These are phyloP conservation scores for Chalciporus piperatus DNA, from an alignment of 768 basidiomycete genomes.

Conservation along the genomic window DNA sequence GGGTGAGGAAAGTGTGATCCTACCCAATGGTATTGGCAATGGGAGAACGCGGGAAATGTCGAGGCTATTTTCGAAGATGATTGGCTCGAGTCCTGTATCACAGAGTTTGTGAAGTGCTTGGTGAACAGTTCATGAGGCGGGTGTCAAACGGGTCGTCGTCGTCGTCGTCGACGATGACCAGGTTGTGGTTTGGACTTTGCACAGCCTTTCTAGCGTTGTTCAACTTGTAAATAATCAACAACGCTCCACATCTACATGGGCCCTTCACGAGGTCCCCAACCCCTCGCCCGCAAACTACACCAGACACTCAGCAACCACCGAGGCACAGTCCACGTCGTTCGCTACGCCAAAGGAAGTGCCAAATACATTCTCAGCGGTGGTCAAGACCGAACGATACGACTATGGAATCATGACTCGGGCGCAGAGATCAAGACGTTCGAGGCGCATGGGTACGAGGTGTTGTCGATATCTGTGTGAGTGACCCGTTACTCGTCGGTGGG, in stretches of 20 bases:
- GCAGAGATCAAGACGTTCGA: conserved; percentile 88
- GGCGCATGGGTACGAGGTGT: conserved; percentile 94
- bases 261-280: conserved; percentile 50
- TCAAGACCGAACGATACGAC: conserved; percentile 81
- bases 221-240: too few species aligned
- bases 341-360: conserved; percentile 84
- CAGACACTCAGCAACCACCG: conserved; percentile 63
- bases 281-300: conserved; percentile 61
- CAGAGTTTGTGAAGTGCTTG: too few species aligned
- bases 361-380: conserved; percentile 94
- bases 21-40: too few species aligned
- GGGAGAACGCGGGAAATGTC: too few species aligned
- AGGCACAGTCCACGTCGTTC: conserved; percentile 87
- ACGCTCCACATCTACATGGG: conserved; percentile 35
- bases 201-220: too few species aligned
- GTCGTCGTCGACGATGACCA: too few species aligned
- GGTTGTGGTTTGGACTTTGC: too few species aligned
- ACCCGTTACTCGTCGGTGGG: background rate
- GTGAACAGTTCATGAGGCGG: too few species aligned
- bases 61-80: too few species aligned
- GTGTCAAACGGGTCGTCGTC: too few species aligned
- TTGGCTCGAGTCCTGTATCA: too few species aligned
- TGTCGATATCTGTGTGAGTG: conserved; percentile 84
- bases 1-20: too few species aligned
- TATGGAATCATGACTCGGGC: conserved; percentile 88